Percentiles rank a stretch among this genome's conserved stretches.
Evolutionary conservation across 306 rosid species (phyloP).

Genomic region (Dalbergia cochinchinensis): DNA sequence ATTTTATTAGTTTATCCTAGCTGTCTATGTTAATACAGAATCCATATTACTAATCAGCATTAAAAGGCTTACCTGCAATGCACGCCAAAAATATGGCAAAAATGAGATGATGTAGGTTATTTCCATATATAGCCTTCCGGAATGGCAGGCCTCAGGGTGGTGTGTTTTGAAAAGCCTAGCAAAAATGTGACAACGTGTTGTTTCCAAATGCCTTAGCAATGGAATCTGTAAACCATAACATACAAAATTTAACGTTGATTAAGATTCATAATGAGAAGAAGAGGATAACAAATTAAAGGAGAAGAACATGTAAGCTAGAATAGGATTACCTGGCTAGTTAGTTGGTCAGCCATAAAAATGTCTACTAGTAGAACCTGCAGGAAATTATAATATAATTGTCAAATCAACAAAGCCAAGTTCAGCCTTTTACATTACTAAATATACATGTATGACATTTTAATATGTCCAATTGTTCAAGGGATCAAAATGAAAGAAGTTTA

Average conservation of each 20-base stretch:
- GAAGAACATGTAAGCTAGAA: neutral
- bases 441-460: neutral
- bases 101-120: conserved; percentile 76
- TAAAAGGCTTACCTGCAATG: conserved; percentile 67
- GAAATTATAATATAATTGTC: neutral
- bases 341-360: conserved; percentile 96
- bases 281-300: neutral
- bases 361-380: conserved; percentile 66
- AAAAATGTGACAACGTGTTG: conserved; percentile 73
- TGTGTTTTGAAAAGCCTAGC: conserved; percentile 60
- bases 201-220: conserved; percentile 80
- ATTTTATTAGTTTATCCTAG: neutral
- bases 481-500: conserved; percentile 31
- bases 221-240: conserved; percentile 59
- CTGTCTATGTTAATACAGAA: neutral
- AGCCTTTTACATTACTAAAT: conserved; percentile 6
- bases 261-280: neutral
- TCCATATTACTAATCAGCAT: neutral
- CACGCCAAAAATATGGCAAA: conserved; percentile 92
- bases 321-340: conserved; percentile 87
- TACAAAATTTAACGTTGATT: conserved; percentile 18
- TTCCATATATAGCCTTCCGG: conserved; percentile 67
- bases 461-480: neutral
- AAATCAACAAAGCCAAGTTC: neutral
- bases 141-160: conserved; percentile 58